These are phyloP conservation scores for Cutaneotrichosporon sp. DNA, from an alignment of 1,284 basidiomycete species.

Conservation along the genomic window DNA sequence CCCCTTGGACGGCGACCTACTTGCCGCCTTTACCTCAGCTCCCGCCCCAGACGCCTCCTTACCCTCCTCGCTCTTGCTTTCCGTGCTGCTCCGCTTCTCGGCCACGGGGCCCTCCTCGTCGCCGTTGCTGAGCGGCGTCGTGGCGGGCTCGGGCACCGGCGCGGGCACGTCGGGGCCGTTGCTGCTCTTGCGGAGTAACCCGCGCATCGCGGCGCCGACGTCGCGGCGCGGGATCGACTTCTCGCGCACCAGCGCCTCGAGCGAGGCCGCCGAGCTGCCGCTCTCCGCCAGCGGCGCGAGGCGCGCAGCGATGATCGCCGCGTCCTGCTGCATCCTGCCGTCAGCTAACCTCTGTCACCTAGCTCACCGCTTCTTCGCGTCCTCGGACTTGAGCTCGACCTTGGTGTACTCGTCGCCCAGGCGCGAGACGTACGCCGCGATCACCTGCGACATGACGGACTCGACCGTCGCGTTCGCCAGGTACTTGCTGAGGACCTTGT, in stretches of 20 bases:
- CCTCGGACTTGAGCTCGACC: conserved; percentile 75
- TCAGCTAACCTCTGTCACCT: conserved; percentile 48
- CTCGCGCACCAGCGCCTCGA: conserved; percentile 77
- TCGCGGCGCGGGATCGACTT: conserved; percentile 57
- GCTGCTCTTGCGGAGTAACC: conserved; percentile 36
- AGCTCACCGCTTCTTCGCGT: conserved; percentile 73
- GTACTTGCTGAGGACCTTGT: conserved; percentile 94
- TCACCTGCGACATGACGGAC: conserved; percentile 89
- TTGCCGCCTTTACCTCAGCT: neutral
- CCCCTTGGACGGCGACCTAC: neutral
- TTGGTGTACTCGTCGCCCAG: conserved; percentile 78
- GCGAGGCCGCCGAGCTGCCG: conserved; percentile 65
- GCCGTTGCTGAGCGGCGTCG: neutral
- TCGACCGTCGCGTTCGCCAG: conserved; percentile 74
- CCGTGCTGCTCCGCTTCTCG: neutral
- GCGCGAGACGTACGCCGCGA: conserved; percentile 84
- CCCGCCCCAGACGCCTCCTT: neutral
- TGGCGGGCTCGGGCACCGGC: neutral
- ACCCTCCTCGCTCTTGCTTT: neutral
- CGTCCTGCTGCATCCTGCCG: conserved; percentile 68
- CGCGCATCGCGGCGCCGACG: conserved; percentile 42
- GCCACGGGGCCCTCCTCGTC: neutral
- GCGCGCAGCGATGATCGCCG: conserved; percentile 70
- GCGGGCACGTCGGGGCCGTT: neutral
- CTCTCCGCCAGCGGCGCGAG: conserved; percentile 63